phyloP scores from a whole-genome alignment of 2,329 filamentous ascomycete genomes.

The Epichloe aotearoae region DNA sequence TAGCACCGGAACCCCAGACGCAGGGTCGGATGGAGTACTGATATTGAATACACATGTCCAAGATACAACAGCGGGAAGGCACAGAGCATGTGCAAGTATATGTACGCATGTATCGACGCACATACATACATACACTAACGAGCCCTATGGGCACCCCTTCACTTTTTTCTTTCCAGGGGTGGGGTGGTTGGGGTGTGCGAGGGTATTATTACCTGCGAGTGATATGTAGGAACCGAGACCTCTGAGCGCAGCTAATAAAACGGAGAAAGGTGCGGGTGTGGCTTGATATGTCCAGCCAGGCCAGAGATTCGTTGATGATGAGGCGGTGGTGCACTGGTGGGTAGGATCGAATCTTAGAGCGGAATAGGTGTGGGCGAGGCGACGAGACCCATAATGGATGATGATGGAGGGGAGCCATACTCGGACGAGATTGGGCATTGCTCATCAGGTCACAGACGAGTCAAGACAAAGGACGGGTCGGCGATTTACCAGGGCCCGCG shows the following conservation, averaged over 20 bases:
- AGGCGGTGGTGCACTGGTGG: conserved; percentile 2
- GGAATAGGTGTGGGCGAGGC: conserved; percentile 3
- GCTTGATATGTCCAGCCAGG: conserved; percentile 1
- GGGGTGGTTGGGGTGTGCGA: conserved; percentile 3
- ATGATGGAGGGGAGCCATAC: not conserved
- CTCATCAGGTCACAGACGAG: conserved; percentile 1
- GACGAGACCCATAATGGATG: conserved; percentile 1
- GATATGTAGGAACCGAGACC: not conserved
- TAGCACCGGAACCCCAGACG: conserved; percentile 1
- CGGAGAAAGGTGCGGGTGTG: conserved; percentile 2
- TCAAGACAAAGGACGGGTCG: conserved; percentile 4
- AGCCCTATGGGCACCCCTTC: not conserved
- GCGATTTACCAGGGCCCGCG: conserved; percentile 2
- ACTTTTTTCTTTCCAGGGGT: conserved; percentile 1
- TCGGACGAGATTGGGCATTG: conserved; percentile 6
- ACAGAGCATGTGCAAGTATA: conserved; percentile 4
- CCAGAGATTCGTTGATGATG: conserved; percentile 1
- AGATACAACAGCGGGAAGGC: conserved; percentile 1
- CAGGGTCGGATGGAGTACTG: not conserved
- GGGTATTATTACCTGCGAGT: not conserved
- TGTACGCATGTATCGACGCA: conserved; percentile 3
- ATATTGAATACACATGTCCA: conserved; percentile 4
- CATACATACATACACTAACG: conserved; percentile 4
- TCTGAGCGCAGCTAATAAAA: not conserved
- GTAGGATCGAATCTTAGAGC: conserved; percentile 9